Evolutionary conservation across 331 rosid species (phyloP).

Genomic region (Ulmus americana): DNA sequence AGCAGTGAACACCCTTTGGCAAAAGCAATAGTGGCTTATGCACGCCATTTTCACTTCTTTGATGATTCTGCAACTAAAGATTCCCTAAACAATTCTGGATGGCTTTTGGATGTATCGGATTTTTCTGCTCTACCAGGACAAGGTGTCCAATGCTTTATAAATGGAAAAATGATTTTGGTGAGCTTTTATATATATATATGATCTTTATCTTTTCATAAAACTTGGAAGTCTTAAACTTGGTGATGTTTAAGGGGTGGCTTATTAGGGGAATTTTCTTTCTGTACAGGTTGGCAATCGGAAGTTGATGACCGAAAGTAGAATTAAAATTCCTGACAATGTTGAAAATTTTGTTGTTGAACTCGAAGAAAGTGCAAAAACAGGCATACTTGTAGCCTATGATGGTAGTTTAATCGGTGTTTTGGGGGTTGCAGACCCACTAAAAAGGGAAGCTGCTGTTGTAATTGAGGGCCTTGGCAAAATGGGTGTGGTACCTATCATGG

Average conservation of each 20-base stretch:
- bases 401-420: conserved; percentile 61
- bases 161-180: conserved; percentile 65
- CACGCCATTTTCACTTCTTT: conserved; percentile 88
- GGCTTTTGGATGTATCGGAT: conserved; percentile 81
- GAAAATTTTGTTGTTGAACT: conserved; percentile 71
- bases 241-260: conserved; percentile 20
- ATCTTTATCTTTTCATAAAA: conserved; percentile 4
- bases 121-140: conserved; percentile 84
- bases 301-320: conserved; percentile 70
- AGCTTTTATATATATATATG: conserved; percentile 15
- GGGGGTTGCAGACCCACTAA: conserved; percentile 90
- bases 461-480: conserved; percentile 81
- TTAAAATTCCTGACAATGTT: conserved; percentile 56
- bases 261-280: conserved; percentile 20
- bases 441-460: conserved; percentile 93
- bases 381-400: conserved; percentile 68
- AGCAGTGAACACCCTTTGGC: conserved; percentile 96
- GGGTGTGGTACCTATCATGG: conserved; percentile 88
- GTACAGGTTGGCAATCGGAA: conserved; percentile 88
- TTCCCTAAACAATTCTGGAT: conserved; percentile 38
- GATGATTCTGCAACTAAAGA: conserved; percentile 49
- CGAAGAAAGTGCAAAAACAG: conserved; percentile 86
- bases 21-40: conserved; percentile 82
- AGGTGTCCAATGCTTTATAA: conserved; percentile 64
- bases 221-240: background rate